Base-by-base conservation (phyloP, 331 rosid species). In the Ulmus americana region DNA sequence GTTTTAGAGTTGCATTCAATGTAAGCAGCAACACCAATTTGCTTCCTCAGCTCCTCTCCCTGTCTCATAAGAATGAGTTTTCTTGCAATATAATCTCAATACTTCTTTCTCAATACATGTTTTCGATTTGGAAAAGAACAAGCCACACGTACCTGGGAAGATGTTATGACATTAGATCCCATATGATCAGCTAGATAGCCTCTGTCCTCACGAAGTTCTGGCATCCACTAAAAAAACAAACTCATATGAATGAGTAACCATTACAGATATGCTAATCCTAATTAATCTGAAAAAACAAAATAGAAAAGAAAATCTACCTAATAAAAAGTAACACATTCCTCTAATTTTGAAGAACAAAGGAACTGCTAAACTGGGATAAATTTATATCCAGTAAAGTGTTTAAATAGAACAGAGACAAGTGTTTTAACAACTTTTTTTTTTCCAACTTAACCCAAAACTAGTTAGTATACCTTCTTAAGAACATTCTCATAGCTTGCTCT, bases 1-100 rank as follows among this genome's bases (percentile, higher is more conserved):
- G 98, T 87, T 85, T 92, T 92, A 1, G 98, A 92, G 68, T 97
- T 92, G 81, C 98, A 92, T 74, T 92, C 98, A 12, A 92, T 85
- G 68, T 87, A 92, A 40, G 98, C 97, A 9, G 95, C 95, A 3
- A 97, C 98, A 43, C 98, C 98, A 70, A 89, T 77, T 83, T 88
- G 98, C 73, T 89, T 92, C 79, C 98, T 87, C 50, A 92, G 81
- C 78, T 92, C 98, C 84, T 92, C 98, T 40, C 98, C 98, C 98
- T 89, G 66, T 63, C 53, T 58, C 1, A 38, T 55, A 69, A 12
- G 15, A 52, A 52, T 80, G 28, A 77, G 68, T 28, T 53, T 65
- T 61, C 61, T 5, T 50, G 20, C 39, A 16, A 47, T 3, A 22
- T 14, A 55, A 35, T 13, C 15, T 48, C 61, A 16, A 20, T 42